Base-by-base conservation (phyloP, 2,329 filamentous ascomycete species). In the Trichoderma lentiforme region DNA sequence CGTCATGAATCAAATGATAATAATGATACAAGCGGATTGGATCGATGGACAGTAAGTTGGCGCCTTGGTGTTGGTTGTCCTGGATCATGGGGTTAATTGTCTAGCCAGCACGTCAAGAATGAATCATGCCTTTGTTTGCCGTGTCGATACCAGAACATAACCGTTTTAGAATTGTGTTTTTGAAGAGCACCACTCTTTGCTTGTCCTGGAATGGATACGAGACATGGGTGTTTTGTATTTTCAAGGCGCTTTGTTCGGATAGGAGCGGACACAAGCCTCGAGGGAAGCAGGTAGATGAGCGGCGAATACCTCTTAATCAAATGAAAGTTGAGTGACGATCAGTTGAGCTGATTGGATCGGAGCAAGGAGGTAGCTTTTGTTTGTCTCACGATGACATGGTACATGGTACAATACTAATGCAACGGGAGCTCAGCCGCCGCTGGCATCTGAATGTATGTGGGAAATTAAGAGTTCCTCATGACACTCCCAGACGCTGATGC, bases 71-170 rank as follows among this genome's bases (percentile, higher is more conserved):
- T 69, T 69, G 66, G 66, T 69, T 69, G 66, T 53, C 39, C 60
- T 51, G 66, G 66, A 69, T 61, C 39, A 34, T 62, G 57, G 64
- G 56, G 66, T 69, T 69, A 69, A 69, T 69, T 69, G 8, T 69
- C 66, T 62, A 69, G 66, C 39, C 57, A 61, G 57, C 39, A 47
- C 57, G n/a, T 51, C 24, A 61, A 36, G 30, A 36, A 69, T 69
- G 57, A 62, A 61, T 69, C 57, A 51, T 69, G 57, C 39, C 30
- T 53, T 62, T 69, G 36, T 51, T 61, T 36, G 39, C 53, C 30
- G 1, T 43, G 11, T 60, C 26, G 32, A 47, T 18, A 15, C 47
- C 30, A 57, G 9, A 57, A 57, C 18, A 43, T 36, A 34, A 3
- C 64, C 32, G 6, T 58, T 36, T 39, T 21, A 28, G 1, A 15